phyloP scores from a whole-genome alignment of 1,284 basidiomycete genomes.

The Cryptococcus floricola region DNA sequence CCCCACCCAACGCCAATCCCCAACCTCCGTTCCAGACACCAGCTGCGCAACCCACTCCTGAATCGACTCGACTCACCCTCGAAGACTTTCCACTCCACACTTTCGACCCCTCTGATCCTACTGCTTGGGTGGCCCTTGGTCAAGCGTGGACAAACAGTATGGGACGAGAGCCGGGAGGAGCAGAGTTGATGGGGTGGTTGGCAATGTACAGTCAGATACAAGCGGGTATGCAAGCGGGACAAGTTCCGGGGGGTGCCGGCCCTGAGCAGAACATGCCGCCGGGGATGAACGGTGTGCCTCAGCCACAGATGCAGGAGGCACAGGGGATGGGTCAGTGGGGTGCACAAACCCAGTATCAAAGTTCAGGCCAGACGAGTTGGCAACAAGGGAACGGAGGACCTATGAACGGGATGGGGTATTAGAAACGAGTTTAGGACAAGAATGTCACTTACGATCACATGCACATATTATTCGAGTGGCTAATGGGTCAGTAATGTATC shows the following conservation, averaged over 20 bases:
- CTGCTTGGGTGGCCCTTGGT: constrained; percentile 31
- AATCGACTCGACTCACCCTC: constrained; percentile 8
- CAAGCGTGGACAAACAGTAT: constrained; percentile 34
- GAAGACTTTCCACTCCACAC: constrained; percentile 29
- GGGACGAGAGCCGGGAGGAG: constrained; percentile 37
- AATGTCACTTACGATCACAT: no score
- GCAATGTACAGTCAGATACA: constrained; percentile 2
- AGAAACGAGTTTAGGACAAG: no score
- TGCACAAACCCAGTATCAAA: neutral
- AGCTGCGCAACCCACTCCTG: neutral
- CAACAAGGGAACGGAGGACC: no score
- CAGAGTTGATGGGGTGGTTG: constrained; percentile 42
- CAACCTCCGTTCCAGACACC: neutral
- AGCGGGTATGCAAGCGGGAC: constrained; percentile 2
- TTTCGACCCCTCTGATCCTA: constrained; percentile 36
- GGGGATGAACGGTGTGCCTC: neutral
- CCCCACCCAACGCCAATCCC: neutral
- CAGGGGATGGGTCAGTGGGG: neutral
- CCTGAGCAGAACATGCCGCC: no score
- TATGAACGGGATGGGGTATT: no score
- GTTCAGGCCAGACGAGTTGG: no score
- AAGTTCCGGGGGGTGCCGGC: neutral
- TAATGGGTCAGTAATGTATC: no score
- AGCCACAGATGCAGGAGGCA: neutral
- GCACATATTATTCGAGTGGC: no score